Evolutionary conservation across 306 rosid species (phyloP).

Genomic region (Acmispon strigosus): DNA sequence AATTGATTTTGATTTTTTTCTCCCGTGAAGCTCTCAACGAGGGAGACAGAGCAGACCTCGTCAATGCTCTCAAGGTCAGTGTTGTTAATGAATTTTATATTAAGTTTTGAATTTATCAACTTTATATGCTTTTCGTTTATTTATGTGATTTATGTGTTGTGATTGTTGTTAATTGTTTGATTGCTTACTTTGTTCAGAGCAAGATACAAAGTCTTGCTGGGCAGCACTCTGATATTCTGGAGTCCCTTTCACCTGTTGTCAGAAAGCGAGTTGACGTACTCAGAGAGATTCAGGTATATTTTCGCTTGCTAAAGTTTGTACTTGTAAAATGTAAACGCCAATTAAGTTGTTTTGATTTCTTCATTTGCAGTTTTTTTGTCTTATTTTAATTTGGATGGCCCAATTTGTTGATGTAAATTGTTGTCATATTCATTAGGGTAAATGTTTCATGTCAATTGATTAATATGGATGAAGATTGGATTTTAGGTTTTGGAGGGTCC

Average conservation of each 20-base stretch:
- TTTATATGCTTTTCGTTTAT: too few species aligned
- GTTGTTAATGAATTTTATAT: background rate
- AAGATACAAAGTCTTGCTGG: slow-evolving; percentile 85
- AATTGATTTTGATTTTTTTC: background rate
- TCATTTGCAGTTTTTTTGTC: background rate
- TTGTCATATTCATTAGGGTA: background rate
- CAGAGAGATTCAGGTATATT: slow-evolving; percentile 72
- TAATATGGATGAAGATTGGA: background rate
- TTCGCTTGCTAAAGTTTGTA: background rate
- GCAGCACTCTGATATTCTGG: slow-evolving; percentile 67
- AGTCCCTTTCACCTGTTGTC: slow-evolving; percentile 50
- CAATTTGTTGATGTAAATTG: background rate
- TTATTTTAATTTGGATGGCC: background rate
- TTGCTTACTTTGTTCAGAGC: slow-evolving; percentile 32
- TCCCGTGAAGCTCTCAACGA: slow-evolving; percentile 48
- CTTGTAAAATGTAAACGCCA: background rate
- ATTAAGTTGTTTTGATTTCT: background rate
- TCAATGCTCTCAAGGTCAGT: slow-evolving; percentile 77
- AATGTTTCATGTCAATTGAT: background rate
- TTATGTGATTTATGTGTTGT: background rate
- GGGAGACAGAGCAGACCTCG: slow-evolving; percentile 68
- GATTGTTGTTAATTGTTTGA: too few species aligned
- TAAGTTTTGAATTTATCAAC: background rate
- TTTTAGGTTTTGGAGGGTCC: background rate
- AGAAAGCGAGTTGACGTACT: slow-evolving; percentile 86